Base-by-base conservation (phyloP, 2,329 filamentous ascomycete genomes). In the Parastagonospora nodorum region DNA sequence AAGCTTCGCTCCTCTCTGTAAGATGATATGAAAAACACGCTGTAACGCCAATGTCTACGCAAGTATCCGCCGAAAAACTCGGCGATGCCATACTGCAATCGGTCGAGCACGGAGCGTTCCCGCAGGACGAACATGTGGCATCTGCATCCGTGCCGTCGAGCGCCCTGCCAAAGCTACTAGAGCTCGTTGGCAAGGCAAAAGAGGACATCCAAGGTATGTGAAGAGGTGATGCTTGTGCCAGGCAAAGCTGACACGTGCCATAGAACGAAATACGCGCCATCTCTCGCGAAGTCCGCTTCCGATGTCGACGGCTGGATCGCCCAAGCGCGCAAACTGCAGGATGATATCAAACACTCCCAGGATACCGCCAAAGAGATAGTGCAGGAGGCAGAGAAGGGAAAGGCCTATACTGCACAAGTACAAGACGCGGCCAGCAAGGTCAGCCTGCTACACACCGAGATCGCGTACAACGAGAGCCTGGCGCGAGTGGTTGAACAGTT, bases 291-390 rank as follows among this genome's bases (percentile, higher is more conserved):
- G 88, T 86, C 14, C 14, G 88, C 87, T 49, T 84, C 87, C 33
- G 88, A 95, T 65, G 88, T 96, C 43, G 88, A 91, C 67, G 84
- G 87, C 44, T 97, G 93, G 93, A 89, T 95, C 49, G 77, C 81
- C 44, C 90, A 94, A 72, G 91, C 92, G 41, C 90, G 90, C 73
- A 85, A 87, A 45, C 83, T 97, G 7, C 90, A 96, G 71, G 84
- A 87, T 55, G 93, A 97, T 68, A 93, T 97, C 58, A 85, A 90
- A 64, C 84, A 85, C 40, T 93, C 91, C 19, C 88, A 90, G 64
- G 82, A 84, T 12, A 86, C 92, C 31, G 92, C 93, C 16, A 87
- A 87, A 65, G 86, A 92, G 50, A 95, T 97, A 51, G 83, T 93
- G 5, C 83, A 86, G 38, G 84, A 91, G 64, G 87, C 92, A 45